Evolutionary conservation across 306 rosid genomes (phyloP).

Genomic region (Herpetospermum pedunculosum): DNA sequence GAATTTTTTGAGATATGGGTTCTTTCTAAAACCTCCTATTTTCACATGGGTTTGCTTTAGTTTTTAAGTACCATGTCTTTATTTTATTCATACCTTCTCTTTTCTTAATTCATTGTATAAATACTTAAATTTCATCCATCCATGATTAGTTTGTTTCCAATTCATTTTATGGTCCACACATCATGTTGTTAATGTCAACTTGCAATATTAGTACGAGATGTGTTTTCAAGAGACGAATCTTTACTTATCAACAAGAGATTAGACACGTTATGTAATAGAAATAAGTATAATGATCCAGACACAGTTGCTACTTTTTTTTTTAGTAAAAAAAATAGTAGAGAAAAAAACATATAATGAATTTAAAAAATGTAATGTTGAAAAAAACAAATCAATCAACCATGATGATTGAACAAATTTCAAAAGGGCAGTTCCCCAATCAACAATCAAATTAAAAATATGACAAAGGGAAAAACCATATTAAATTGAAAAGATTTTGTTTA

Average conservation of each 20-base stretch:
- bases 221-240: background rate
- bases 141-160: background rate
- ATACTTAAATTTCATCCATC: background rate
- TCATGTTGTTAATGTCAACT: background rate
- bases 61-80: background rate
- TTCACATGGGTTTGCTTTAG: background rate
- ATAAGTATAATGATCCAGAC: too few species aligned
- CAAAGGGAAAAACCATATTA: background rate
- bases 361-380: background rate
- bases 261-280: too few species aligned
- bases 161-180: background rate
- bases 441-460: background rate
- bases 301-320: too few species aligned
- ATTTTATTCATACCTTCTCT: background rate
- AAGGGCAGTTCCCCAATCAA: background rate
- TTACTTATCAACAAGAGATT: background rate
- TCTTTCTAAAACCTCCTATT: background rate
- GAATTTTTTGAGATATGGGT: background rate
- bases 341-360: background rate
- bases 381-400: background rate
- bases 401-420: background rate
- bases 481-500: background rate
- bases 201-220: background rate
- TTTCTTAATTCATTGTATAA: background rate
- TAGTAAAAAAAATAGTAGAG: background rate